Evolutionary conservation across 495 filamentous ascomycete species (phyloP).

Genomic region (Diplogelasinospora grovesii): DNA sequence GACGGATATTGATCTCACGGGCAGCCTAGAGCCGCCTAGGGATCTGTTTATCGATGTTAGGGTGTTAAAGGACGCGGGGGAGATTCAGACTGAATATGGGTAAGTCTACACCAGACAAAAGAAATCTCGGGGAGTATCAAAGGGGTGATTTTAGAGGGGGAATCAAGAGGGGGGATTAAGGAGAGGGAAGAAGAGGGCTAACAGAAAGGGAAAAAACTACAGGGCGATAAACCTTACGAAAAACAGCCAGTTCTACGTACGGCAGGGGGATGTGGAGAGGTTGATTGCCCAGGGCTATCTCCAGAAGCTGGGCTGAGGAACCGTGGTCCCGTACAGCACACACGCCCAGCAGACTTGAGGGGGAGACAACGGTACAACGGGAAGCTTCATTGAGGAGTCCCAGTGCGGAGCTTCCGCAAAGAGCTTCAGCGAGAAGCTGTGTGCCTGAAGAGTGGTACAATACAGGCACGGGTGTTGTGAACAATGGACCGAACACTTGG

Average conservation of each 20-base stretch:
- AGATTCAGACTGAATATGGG: constrained; percentile 99
- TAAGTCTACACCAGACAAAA: constrained; percentile 45
- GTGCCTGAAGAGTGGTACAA: too few relatives aligned
- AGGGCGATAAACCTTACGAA: constrained; percentile 95
- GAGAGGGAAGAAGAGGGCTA: neutral
- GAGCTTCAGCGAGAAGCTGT: too few relatives aligned
- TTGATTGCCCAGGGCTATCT: constrained; percentile 96
- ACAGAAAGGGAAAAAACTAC: constrained; percentile 13
- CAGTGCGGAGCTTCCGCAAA: too few relatives aligned
- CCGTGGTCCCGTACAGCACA: too few relatives aligned
- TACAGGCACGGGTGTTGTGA: too few relatives aligned
- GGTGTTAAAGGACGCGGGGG: constrained; percentile 93
- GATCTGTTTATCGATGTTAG: constrained; percentile 98
- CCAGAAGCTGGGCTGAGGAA: constrained; percentile 78
- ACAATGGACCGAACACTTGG: too few relatives aligned
- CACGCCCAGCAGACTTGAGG: too few relatives aligned
- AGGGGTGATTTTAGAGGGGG: neutral
- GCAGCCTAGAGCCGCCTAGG: constrained; percentile 85
- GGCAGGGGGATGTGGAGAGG: constrained; percentile 92
- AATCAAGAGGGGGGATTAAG: too few relatives aligned
- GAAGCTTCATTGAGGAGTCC: too few relatives aligned
- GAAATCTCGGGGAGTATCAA: neutral
- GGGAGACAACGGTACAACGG: too few relatives aligned
- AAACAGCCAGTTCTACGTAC: constrained; percentile 96
- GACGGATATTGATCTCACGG: constrained; percentile 96